Base-by-base conservation (phyloP, 345 rosid species). In the Eucalyptus shirleyi region DNA sequence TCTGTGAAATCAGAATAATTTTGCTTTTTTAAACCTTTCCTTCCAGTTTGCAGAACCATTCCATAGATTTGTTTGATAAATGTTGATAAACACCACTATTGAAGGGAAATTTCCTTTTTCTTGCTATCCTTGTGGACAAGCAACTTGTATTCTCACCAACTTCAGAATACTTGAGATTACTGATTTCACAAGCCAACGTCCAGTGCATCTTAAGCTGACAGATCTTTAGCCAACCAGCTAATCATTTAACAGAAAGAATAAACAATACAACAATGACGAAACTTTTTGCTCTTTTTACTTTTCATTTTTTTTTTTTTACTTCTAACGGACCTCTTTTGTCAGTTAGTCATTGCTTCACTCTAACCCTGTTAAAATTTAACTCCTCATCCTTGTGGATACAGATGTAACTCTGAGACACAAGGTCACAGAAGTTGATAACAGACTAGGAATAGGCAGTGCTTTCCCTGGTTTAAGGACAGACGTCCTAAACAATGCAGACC, bases 361-460 rank as follows among this genome's bases (percentile, higher is more conserved):
- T 69, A 26, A 26, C 30, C 62, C 16, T 30, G 60, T 90, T 87
- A 40, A 40, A 21, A 77, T 40, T 77, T 77, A 21, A 77, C 28
- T 77, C 85, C 85, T 59, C 26, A 53, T 53, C 55, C 67, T 86
- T 59, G 44, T 88, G 14, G 86, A 55, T 83, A 49, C 91, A 96
- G 98, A 90, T 90, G 91, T 91, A 88, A 86, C 90, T 77, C 90
- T 96, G 88, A 87, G 53, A 11, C 98, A 96, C 89, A 95, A 93
- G 93, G 98, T 96, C 87, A 91, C 96, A 49, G 94, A 93, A 24
- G 90, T 88, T 15, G 95, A 95, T 88, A 97, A 96, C 95, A 94
- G 89, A 88, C 94, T 96, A 88, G 96, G 97, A 26, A 42, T 93
- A 14, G 96, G 95, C 30, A 83, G 83, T 42, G 13, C 50, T 45